Conservation (phyloP, 345 rosid genomes). For the Pugionium cornutum region DNA sequence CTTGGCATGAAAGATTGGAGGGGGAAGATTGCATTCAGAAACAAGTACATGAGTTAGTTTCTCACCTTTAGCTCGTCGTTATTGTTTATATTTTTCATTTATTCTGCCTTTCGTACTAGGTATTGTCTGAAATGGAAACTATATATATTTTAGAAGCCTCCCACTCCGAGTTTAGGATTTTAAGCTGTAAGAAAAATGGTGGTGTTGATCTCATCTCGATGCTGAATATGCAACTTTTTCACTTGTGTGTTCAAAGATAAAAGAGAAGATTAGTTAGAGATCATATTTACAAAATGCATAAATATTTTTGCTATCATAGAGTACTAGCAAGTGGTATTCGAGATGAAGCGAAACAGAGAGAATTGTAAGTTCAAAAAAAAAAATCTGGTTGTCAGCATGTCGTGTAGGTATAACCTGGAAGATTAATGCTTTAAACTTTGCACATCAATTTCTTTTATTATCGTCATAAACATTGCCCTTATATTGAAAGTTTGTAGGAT, state of each 20-base stretch:
- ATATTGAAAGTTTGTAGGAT: not conserved
- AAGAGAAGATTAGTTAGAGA: constrained; percentile 1
- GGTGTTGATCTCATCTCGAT: constrained; percentile 3
- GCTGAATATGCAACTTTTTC: constrained; percentile 23
- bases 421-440: constrained; percentile 3
- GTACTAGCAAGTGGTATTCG: constrained; percentile 2
- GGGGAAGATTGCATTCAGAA: constrained; percentile 95
- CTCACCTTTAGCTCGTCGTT: constrained; percentile 23
- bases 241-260: constrained; percentile 13
- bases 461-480: not conserved
- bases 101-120: constrained; percentile 5
- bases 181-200: constrained; percentile 3
- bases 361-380: not conserved
- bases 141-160: constrained; percentile 19
- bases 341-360: not conserved
- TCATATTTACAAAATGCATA: constrained; percentile 2
- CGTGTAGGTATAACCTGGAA: constrained; percentile 8
- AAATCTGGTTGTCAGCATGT: constrained; percentile 1
- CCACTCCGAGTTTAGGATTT: not conserved
- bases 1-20: constrained; percentile 95
- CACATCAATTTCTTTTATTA: not conserved
- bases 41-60: constrained; percentile 90
- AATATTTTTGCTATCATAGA: constrained; percentile 10
- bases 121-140: constrained; percentile 15
- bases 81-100: constrained; percentile 14